Evolutionary conservation across 495 filamentous ascomycete genomes (phyloP), one percentile per base, ranked within the genome.

Genomic region (Aspergillus bertholletiae): DNA sequence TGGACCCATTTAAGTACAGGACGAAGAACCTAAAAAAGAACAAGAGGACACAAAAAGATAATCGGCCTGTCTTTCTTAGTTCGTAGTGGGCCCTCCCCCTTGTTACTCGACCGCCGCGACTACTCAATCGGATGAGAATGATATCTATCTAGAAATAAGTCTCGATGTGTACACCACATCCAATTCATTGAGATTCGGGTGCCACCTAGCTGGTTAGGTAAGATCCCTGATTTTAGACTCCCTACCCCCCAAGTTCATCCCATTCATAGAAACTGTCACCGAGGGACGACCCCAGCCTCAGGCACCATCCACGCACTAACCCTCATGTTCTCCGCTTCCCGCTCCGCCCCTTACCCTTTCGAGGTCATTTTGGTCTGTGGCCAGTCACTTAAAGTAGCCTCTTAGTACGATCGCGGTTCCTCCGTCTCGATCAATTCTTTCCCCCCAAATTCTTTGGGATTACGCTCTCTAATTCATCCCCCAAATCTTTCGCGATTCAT

Each of bases 281-380:
- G n/a, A n/a, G n/a, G n/a, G n/a, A n/a, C n/a, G 24, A 28, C 43
- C 26, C 44, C 47, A 54, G 51, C 51, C 51, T 54, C 51, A 54
- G 51, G 51, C 51, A 37, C 22, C 45, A 22, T 17, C 39, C 17
- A 34, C n/a, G 1, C 37, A 40, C 37, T 40, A 40, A 40, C 15
- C 37, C 37, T 40, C 37, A 20, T 3, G 37, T 40, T 55, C 56
- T 59, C 57, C 57, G 51, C 57, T 51, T 54, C 56, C 47, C 51
- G 43, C 52, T 26, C 32, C 20, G 49, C 30, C 20, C 34, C 46
- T 48, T 32, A 21, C 27, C 30, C 46, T 34, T 32, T 22, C 13
- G 12, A 24, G 24, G 27, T 17, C 7, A 26, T 5, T 39, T 39
- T n/a, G n/a, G n/a, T 39, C 34, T 39, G n/a, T 13, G n/a, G n/a